Evolutionary conservation across 2,329 filamentous ascomycete species (phyloP), one percentile per base, ranked within the genome.

Genomic region (Rosellinia necatrix): DNA sequence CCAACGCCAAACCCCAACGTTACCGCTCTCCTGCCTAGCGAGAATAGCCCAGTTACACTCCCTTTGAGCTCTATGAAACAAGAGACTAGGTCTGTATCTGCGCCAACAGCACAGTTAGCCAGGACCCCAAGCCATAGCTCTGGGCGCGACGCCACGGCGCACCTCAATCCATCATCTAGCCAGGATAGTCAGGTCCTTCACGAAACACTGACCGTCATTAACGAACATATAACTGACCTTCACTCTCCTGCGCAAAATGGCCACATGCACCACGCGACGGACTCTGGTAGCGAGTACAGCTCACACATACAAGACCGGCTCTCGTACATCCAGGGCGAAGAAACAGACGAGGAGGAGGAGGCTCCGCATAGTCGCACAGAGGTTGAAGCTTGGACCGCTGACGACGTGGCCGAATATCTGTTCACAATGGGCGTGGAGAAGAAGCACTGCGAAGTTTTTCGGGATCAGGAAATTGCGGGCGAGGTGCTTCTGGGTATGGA

Each of bases 401-500:
- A 86, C 61, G 85, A 94, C 59, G 93, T 97, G 17, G 91, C 93
- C 27, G 91, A 96, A 67, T 93, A 96, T 70, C 79, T 99, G 35
- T 92, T 94, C 64, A 89, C 89, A 1, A 78, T 86, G 3, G 92
- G 92, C 6, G 89, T 97, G 6, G 93, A 97, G 71, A 86, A 88
- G 66, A 87, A 87, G 64, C 93, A 97, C 66, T 99, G 94, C 70
- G 89, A 96, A 63, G 90, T 97, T 3, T 99, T 99, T 68, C 82
- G 88, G 64, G 92, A 97, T 68, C 93, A 99, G 73, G 94, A 99
- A 72, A 97, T 99, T 55, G 88, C 90, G 2, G 94, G 94, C 44
- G 92, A 97, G 67, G 93, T 97, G 3, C 76, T 99, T 34, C 76
- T 99, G 49, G 91, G 90, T 49, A 96, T 97, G 91, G 92, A 97